Evolutionary conservation across 2,329 filamentous ascomycete genomes (phyloP), one percentile per base, ranked within the genome.

Genomic region (Ophiocordyceps robertsii): DNA sequence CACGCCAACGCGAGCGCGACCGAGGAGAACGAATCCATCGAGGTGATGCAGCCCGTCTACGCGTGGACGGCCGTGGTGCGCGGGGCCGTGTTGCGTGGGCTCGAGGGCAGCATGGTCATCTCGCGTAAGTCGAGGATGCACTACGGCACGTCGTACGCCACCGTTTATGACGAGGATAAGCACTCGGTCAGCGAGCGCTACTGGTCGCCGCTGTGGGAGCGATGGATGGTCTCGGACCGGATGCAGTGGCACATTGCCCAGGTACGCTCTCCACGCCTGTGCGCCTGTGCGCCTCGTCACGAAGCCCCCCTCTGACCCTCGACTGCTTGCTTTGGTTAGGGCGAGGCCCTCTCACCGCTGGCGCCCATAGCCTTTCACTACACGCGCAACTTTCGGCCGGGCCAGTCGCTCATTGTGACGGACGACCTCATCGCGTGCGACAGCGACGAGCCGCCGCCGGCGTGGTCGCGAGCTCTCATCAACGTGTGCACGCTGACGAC

Each of bases 211-310:
- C 59, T 88, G 21, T 87, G 82, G 82, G 82, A 88, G 63, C 64
- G 82, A 39, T 88, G 82, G 82, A 88, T 87, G 82, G 83, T 89
- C 7, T 79, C 74, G 38, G 82, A 89, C 58, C 72, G 84, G 39
- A 88, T 90, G 82, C 82, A 87, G 61, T 89, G 84, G 84, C 83
- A 88, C 59, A 85, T 88, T 56, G 75, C 78, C 47, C 87, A 86
- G 72, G 81, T 80, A 53, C 51, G 68, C 61, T 37, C 43, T 36
- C 6, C 24, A 27, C 9, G 24, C 24, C 7, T 27, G 24, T 24
- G 24, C 24, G 24, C 24, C 7, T 24, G 4, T 24, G 24, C 9
- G 24, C 7, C 24, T 27, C 9, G 8, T 12, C 6, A 16, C 16
- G 33, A 17, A 36, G 17, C 33, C 2, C 7, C 17, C 16, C 4